Base-by-base conservation (phyloP, 768 basidiomycete genomes). In the Pholiota molesta region DNA sequence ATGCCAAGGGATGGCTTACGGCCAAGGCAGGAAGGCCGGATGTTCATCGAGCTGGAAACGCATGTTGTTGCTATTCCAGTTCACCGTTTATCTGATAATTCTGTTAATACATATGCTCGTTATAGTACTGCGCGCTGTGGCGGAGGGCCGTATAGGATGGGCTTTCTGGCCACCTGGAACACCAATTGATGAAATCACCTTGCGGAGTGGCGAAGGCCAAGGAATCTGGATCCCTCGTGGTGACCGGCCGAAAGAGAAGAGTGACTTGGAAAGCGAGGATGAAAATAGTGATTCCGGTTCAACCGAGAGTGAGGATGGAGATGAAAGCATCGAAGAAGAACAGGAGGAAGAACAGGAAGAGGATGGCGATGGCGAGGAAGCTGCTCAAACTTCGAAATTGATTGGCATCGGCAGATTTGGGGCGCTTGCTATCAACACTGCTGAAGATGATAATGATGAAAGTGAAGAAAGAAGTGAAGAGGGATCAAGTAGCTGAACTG, bases 1-100 rank as follows among this genome's bases (percentile, higher is more conserved):
- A 83, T 54, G 78, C 81, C 60, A 92, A 90, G 71, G 90, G 92
- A 19, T 94, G 90, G 88, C 74, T 95, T 44, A 98, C 96, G 33
- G 95, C 96, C 10, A 92, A 95, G 73, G 92, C 92, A 5, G 95
- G 94, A 1, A 75, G 96, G 63, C 90, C 95, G 2, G 96, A 99
- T 75, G 78, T 91, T 23, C 89, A 94, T 69, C 85, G 96, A 44
- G 93, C 96, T 3, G 96, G 95, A 33, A 96, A 96, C 72, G 86
- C 88, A 11, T 88, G 95, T 95, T 73, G 93, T 84, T 8, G 57
- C 7, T 39, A 39, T n/a, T 14, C 10, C 35, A 10, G 33, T 6
- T n/a, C 60, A 31, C 23, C 8, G 39, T 35, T 26, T 55, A 44
- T 8, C 51, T 42, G 45, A 26, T 28, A 57, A 39, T 11, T 19